Percentiles rank a stretch among this genome's conserved stretches.
phyloP scores from a whole-genome alignment of 306 rosid species.

The Cucurbita argyrosperma region DNA sequence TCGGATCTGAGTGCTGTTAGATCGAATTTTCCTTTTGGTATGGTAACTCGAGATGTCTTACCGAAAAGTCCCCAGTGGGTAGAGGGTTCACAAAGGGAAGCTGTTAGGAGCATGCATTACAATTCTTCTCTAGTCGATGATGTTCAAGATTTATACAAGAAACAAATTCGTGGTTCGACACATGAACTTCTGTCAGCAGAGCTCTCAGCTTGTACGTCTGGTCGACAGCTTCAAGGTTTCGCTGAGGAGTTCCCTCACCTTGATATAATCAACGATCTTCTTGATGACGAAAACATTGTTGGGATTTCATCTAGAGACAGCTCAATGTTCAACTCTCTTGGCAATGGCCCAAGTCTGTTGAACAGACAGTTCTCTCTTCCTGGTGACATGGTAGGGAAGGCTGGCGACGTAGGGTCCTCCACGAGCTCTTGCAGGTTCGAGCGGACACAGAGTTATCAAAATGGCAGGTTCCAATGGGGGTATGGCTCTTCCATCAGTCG shows the following conservation, averaged over 20 bases:
- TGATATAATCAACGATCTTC: conserved; percentile 90
- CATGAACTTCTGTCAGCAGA: conserved; percentile 30
- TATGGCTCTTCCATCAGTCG: conserved; percentile 32
- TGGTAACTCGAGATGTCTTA: conserved; percentile 34
- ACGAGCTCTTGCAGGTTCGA: conserved; percentile 71
- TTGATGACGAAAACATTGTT: conserved; percentile 61
- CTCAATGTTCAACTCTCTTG: conserved; percentile 24
- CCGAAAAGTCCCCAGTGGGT: conserved; percentile 60
- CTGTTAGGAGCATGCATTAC: conserved; percentile 30
- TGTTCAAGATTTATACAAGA: conserved; percentile 41
- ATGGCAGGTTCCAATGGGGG: conserved; percentile 43
- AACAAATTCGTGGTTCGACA: conserved; percentile 32
- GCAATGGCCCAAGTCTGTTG: conserved; percentile 36
- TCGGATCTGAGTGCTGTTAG: conserved; percentile 33
- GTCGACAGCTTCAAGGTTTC: conserved; percentile 58
- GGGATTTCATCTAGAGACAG: conserved; percentile 22
- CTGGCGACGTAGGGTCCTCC: conserved; percentile 49
- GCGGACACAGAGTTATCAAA: conserved; percentile 67
- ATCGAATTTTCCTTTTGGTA: conserved; percentile 38
- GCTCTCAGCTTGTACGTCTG: conserved; percentile 44
- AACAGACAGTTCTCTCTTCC: conserved; percentile 71
- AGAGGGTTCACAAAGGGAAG: conserved; percentile 48
- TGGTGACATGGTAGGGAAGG: conserved; percentile 39
- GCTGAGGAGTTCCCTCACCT: conserved; percentile 90
- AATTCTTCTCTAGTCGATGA: conserved; percentile 39